phyloP scores from a whole-genome alignment of 208 protist genomes.

The Zelonia costaricensis region DNA sequence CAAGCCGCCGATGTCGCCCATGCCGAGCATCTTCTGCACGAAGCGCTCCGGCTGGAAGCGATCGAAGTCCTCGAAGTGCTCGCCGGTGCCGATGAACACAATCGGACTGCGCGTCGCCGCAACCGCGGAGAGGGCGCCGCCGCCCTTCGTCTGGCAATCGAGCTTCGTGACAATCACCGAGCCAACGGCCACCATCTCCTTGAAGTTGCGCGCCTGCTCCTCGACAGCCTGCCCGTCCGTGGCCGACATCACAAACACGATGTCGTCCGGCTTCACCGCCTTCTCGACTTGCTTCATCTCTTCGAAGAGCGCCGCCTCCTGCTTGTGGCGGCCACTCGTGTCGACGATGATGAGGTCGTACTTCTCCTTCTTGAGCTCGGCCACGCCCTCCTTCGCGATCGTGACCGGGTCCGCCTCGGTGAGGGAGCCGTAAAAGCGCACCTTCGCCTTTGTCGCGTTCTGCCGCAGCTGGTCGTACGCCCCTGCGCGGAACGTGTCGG shows the following conservation, averaged over 20 bases:
- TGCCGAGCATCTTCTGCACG: conserved; percentile 94
- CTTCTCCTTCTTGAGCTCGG: conserved; percentile 95
- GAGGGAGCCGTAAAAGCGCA: conserved; percentile 98
- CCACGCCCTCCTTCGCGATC: conserved; percentile 96
- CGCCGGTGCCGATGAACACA: conserved; percentile 98
- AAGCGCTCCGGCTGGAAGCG: conserved; percentile 89
- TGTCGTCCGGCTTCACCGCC: conserved; percentile 93
- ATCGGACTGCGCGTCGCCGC: conserved; percentile 98
- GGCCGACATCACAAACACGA: conserved; percentile 98
- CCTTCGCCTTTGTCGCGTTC: conserved; percentile 98
- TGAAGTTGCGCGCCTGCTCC: conserved; percentile 95
- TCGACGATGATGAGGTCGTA: conserved; percentile 99
- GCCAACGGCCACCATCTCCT: conserved; percentile 94
- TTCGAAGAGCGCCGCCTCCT: conserved; percentile 98
- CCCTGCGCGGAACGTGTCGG: conserved; percentile 98
- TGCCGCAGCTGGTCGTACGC: conserved; percentile 99
- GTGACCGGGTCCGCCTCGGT: conserved; percentile 97
- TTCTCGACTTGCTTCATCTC: conserved; percentile 97
- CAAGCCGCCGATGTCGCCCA: conserved; percentile 95
- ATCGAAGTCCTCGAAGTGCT: conserved; percentile 98
- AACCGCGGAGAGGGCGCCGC: conserved; percentile 97
- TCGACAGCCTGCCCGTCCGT: conserved; percentile 97
- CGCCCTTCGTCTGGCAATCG: conserved; percentile 99
- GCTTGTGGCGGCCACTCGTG: conserved; percentile 98
- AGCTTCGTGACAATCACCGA: conserved; percentile 99